phyloP scores from a whole-genome alignment of 805 yeast genomes.

The Metschnikowia shivogae region DNA sequence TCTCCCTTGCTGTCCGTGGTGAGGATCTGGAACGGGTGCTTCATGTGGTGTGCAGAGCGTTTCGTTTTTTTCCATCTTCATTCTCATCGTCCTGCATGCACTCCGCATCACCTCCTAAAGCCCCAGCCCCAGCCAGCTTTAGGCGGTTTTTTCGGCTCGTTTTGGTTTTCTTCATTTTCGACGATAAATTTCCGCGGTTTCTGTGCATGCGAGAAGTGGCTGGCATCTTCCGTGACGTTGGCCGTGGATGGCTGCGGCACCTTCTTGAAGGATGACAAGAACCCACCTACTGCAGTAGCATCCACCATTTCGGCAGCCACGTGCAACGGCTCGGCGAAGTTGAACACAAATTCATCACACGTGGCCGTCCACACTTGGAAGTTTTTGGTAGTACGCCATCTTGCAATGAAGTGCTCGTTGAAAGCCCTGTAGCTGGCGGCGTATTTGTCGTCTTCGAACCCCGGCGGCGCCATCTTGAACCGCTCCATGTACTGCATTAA shows the following conservation, averaged over 20 bases:
- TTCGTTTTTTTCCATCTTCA: slow-evolving; percentile 6
- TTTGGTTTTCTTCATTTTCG: neutral
- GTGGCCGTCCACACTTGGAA: slow-evolving; percentile 37
- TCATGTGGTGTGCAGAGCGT: slow-evolving; percentile 31
- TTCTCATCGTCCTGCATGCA: slow-evolving; percentile 13
- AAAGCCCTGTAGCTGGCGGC: slow-evolving; percentile 32
- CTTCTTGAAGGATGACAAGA: slow-evolving; percentile 15
- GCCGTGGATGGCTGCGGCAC: slow-evolving; percentile 5
- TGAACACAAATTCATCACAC: slow-evolving; percentile 43
- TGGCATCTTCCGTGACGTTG: slow-evolving; percentile 11
- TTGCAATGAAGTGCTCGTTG: slow-evolving; percentile 27
- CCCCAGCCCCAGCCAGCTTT: slow-evolving; percentile 17
- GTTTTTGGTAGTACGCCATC: slow-evolving; percentile 34
- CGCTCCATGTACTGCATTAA: slow-evolving; percentile 53
- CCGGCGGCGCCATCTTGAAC: slow-evolving; percentile 39
- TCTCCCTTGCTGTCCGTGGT: slow-evolving; percentile 42
- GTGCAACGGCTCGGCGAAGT: slow-evolving; percentile 40
- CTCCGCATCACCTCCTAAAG: slow-evolving; percentile 9
- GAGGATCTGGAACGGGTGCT: slow-evolving; percentile 68
- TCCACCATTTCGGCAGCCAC: slow-evolving; percentile 22
- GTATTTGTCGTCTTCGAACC: slow-evolving; percentile 23
- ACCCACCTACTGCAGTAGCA: slow-evolving; percentile 11
- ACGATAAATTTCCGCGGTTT: slow-evolving; percentile 18
- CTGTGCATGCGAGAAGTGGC: slow-evolving; percentile 13
- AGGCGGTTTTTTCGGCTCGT: slow-evolving; percentile 2